Evolutionary conservation across 2,329 filamentous ascomycete genomes (phyloP), one percentile per base, ranked within the genome.

Genomic region (Botrytis porri): DNA sequence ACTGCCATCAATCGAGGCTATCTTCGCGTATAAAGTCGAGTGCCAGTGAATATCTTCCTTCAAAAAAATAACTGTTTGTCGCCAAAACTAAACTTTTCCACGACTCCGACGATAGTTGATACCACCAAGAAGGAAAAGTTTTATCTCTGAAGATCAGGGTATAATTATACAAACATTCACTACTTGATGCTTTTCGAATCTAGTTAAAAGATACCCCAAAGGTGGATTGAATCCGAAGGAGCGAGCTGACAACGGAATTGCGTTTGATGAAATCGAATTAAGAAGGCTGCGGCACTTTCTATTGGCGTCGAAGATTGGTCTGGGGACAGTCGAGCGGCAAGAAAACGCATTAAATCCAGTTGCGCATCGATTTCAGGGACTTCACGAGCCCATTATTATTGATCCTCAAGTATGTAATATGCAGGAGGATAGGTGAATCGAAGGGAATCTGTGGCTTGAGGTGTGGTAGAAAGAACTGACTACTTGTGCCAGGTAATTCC

Each of bases 1-100:
- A 80, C 77, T 79, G 79, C 79, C 79, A 80, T 81, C 77, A 79
- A 79, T 77, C 78, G 74, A 75, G 75, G 71, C 69, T 77, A 73
- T 59, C 57, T 74, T 73, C 76, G 37, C 29, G 41, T 48, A 39
- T 61, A 25, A 45, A 29, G 35, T 60, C 39, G 45, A 71, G 63
- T 69, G 39, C 62, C 29, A 60, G 70, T 67, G 62, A 77, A 77
- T 69, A 71, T 74, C 48, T 74, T n/a, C 51, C 63, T 54, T 51
- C 57, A 1, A 48, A 37, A 65, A 41, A 51, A n/a, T 51, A 59
- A 59, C 22, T 65, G 20, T n/a, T 32, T 57, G 32, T 51, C 39
- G 37, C 48, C 39, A 45, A 63, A 60, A 41, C 43, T 41, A 39
- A 62, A 62, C 51, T 57, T 37, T 70, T 20, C 37, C 65, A 70